phyloP scores from a whole-genome alignment of 192 early-diverging fungal species.

The Helicostylum pulchrum region DNA sequence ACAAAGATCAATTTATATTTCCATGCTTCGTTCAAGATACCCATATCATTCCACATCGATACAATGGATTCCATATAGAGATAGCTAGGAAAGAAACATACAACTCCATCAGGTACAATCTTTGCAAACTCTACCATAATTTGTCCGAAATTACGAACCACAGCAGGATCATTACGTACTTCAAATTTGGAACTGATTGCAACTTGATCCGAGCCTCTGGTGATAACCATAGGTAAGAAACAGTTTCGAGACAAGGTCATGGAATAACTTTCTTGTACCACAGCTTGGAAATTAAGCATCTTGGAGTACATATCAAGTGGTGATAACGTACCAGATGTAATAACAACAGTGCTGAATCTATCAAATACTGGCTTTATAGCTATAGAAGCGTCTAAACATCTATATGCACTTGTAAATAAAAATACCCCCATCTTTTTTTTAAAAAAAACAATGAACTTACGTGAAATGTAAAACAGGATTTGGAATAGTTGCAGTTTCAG shows the following conservation, averaged over 20 bases:
- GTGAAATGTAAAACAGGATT: conserved; percentile 93
- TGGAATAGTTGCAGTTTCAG: conserved; percentile 84
- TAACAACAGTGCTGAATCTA: conserved; percentile 91
- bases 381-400: conserved; percentile 93
- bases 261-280: conserved; percentile 88
- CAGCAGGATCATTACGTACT: conserved; percentile 97
- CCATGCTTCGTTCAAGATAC: conserved; percentile 90
- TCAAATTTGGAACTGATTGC: conserved; percentile 97
- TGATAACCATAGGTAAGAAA: conserved; percentile 96
- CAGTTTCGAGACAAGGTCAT: conserved; percentile 94
- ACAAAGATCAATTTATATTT: conserved; percentile 99
- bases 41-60: conserved; percentile 97
- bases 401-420: conserved; percentile 27
- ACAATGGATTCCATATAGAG: conserved; percentile 99
- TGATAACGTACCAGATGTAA: conserved; percentile 99
- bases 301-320: conserved; percentile 98
- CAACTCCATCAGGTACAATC: conserved; percentile 94
- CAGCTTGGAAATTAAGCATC: conserved; percentile 85
- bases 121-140: conserved; percentile 93
- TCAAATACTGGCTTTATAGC: conserved; percentile 97
- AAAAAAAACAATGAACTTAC: conserved; percentile 29
- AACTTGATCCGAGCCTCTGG: conserved; percentile 97
- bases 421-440: too few relatives aligned
- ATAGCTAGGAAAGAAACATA: conserved; percentile 98
- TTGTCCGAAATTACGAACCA: conserved; percentile 98